These are phyloP conservation scores for Chalaropsis thielavioides DNA, from an alignment of 2,329 filamentous ascomycete species.

Conservation along the genomic window DNA sequence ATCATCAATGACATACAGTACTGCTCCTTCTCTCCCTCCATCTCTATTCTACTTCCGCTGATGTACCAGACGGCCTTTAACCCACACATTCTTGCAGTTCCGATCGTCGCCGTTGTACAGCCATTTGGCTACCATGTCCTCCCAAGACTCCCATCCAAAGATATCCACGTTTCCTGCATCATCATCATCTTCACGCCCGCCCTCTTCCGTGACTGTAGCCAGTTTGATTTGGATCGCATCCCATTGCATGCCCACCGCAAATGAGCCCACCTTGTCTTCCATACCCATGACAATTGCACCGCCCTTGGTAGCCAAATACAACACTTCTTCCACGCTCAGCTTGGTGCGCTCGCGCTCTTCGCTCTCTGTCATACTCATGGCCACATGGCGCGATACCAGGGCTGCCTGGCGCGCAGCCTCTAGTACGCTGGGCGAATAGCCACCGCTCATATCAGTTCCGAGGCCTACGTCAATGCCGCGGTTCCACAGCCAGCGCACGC, in stretches of 20 bases:
- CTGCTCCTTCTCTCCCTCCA: no score
- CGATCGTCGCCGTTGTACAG: constrained; percentile 85
- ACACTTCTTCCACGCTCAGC: constrained; percentile 67
- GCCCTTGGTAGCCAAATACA: constrained; percentile 78
- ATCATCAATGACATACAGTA: no score
- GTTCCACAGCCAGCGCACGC: constrained; percentile 59
- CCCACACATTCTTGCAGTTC: constrained; percentile 82
- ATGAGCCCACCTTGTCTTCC: constrained; percentile 56
- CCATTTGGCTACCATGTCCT: constrained; percentile 83
- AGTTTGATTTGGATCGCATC: constrained; percentile 75
- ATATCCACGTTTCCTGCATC: constrained; percentile 60
- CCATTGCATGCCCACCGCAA: constrained; percentile 76
- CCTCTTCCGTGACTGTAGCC: constrained; percentile 33
- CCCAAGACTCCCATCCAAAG: constrained; percentile 85
- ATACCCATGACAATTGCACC: constrained; percentile 72
- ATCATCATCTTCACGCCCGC: constrained; percentile 21
- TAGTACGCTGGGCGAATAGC: constrained; percentile 68
- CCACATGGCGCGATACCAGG: constrained; percentile 59
- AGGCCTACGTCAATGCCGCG: constrained; percentile 66
- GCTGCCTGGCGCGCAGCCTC: constrained; percentile 71
- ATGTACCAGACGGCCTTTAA: constrained; percentile 70
- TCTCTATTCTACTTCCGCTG: constrained; percentile 24
- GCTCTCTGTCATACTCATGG: constrained; percentile 34
- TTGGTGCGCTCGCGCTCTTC: constrained; percentile 39
- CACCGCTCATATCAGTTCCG: constrained; percentile 82